Conservation (phyloP, 305 asterid species). For the Ruellia speciosa region DNA sequence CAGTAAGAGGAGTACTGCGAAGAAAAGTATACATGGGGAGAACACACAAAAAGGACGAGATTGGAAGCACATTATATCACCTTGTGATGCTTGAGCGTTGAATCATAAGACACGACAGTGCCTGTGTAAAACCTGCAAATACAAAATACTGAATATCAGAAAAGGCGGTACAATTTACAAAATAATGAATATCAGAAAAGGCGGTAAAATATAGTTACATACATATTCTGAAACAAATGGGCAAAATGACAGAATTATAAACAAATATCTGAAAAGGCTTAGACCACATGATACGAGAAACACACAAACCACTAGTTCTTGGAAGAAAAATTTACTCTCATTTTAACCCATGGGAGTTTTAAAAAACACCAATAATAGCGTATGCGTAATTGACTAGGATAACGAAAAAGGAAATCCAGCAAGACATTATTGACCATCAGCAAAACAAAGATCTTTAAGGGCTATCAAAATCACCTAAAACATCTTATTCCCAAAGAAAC, state of each 20-base stretch:
- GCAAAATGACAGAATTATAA: not conserved
- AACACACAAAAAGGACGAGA: not conserved
- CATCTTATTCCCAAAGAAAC: not conserved
- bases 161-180: not conserved
- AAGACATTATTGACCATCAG: too few relatives aligned
- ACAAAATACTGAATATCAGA: slow-evolving; percentile 11
- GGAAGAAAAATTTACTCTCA: too few relatives aligned
- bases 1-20: not conserved
- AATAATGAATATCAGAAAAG: too few relatives aligned
- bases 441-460: too few relatives aligned
- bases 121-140: slow-evolving; percentile 57
- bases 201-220: too few relatives aligned
- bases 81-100: slow-evolving; percentile 39
- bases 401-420: too few relatives aligned
- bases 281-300: too few relatives aligned
- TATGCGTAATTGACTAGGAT: too few relatives aligned
- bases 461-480: not conserved
- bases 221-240: not conserved
- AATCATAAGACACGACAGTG: slow-evolving; percentile 38
- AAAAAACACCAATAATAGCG: too few relatives aligned
- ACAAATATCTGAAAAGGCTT: too few relatives aligned
- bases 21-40: not conserved
- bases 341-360: too few relatives aligned
- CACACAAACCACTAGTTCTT: too few relatives aligned
- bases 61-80: slow-evolving; percentile 24